Base-by-base conservation (phyloP, 306 rosid genomes). In the Rosa persica region DNA sequence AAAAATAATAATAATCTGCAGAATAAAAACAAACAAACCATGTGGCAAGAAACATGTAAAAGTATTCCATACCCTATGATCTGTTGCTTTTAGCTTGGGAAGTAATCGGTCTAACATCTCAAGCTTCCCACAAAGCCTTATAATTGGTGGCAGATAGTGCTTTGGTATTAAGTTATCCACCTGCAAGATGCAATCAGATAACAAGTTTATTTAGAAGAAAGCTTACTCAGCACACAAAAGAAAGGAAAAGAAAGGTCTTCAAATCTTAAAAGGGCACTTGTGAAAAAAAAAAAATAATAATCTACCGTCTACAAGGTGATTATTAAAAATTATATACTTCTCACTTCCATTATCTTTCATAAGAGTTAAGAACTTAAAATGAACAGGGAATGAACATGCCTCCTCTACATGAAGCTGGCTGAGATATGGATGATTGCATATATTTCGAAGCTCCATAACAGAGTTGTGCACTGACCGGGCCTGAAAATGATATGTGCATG, bases 401-500 rank as follows among this genome's bases (percentile, higher is more conserved):
- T 96, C 98, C 70, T 93, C 99, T 22, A 89, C 91, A 81, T 96
- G 94, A 83, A 96, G 97, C 87, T 96, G 99, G 85, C 99, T 96
- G 70, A 96, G 92, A 83, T 96, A 93, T 27, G 99, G 99, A 88
- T 96, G 99, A 82, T 96, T 96, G 88, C 99, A 96, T 77, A 96
- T 96, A 89, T 96, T 96, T 73, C 98, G 98, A 77, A 90, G 96
- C 91, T 96, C 99, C 99, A 96, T 96, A 66, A 96, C 99, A 60
- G 99, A 91, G 79, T 96, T 96, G 90, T 96, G 99, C 76, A 96
- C 99, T 19, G 99, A 84, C 64, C 98, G 98, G 62, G 82, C 87
- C 99, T 96, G 87, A 81, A 27, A 67, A 55, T 79, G 74, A 76
- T 65, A 30, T 25, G 73, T 62, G 22, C 49, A 47, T 40, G 51